These are phyloP conservation scores for Yamadazyma dendronema DNA, from an alignment of 1,139 yeast genomes.

Conservation along the genomic window DNA sequence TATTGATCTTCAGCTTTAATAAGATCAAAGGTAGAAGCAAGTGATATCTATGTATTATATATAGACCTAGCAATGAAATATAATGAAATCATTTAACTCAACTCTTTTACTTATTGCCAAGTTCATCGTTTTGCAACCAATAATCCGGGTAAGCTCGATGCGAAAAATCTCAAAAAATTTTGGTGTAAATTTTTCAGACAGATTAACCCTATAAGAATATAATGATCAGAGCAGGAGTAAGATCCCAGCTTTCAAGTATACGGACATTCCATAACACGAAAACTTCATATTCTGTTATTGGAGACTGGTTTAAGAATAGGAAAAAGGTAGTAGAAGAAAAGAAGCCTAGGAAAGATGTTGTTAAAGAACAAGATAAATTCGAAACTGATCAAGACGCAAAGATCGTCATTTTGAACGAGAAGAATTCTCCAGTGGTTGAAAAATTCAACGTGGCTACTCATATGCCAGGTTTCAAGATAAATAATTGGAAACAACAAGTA, in stretches of 20 bases:
- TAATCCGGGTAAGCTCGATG: slow-evolving; percentile 8
- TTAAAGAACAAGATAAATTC: slow-evolving; percentile 41
- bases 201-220: no score
- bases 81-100: no score
- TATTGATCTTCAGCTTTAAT: slow-evolving; percentile 16
- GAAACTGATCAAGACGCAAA: slow-evolving; percentile 33
- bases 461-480: slow-evolving; percentile 35
- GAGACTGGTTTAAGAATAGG: slow-evolving; percentile 22
- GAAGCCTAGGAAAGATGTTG: slow-evolving; percentile 30
- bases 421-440: slow-evolving; percentile 33
- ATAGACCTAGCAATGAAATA: no score
- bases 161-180: slow-evolving; percentile 4
- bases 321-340: slow-evolving; percentile 11
- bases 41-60: no score
- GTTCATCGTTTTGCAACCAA: neutral
- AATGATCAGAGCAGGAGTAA: slow-evolving; percentile 9
- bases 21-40: slow-evolving; percentile 13
- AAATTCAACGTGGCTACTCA: slow-evolving; percentile 29
- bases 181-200: slow-evolving; percentile 6
- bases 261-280: slow-evolving; percentile 15
- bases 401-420: slow-evolving; percentile 35
- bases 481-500: slow-evolving; percentile 34
- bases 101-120: no score
- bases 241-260: slow-evolving; percentile 3
- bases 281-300: slow-evolving; percentile 16